A percentile compares a stretch with the other conserved stretches of the same genome.
These are phyloP conservation scores for Ophiostoma ulmi DNA, from an alignment of 2,329 filamentous ascomycete genomes.

Conservation along the genomic window DNA sequence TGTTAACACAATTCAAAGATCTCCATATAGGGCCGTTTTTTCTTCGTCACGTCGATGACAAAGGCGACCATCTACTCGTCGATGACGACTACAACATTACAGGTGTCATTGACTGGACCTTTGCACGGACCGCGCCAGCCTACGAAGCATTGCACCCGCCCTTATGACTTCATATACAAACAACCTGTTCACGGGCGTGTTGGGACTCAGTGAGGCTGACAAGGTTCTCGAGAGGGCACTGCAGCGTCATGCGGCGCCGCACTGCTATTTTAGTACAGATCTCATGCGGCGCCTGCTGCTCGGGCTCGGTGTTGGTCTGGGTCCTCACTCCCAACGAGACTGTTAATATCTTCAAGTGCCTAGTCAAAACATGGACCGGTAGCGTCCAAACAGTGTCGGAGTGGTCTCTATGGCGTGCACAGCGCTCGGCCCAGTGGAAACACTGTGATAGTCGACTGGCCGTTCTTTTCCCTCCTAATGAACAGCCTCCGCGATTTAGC, in stretches of 20 bases:
- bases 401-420: too few species aligned
- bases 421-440: too few species aligned
- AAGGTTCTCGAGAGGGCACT: background rate
- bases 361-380: too few species aligned
- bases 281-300: background rate
- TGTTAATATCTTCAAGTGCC: background rate
- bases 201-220: conserved; percentile 19
- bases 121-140: conserved; percentile 36
- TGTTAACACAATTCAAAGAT: conserved; percentile 30
- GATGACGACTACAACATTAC: conserved; percentile 14
- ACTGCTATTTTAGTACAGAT: background rate
- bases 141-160: conserved; percentile 33
- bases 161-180: conserved; percentile 15
- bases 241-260: background rate
- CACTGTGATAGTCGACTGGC: too few species aligned
- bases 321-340: background rate
- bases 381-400: too few species aligned
- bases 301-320: background rate
- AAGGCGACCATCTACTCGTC: conserved; percentile 20
- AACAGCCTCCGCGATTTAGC: too few species aligned
- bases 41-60: conserved; percentile 19
- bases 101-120: conserved; percentile 29
- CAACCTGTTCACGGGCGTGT: background rate
- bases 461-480: too few species aligned
- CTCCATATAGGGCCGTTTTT: conserved; percentile 38